Base-by-base conservation (phyloP, 306 rosid genomes). In the Biancaea sappan region DNA sequence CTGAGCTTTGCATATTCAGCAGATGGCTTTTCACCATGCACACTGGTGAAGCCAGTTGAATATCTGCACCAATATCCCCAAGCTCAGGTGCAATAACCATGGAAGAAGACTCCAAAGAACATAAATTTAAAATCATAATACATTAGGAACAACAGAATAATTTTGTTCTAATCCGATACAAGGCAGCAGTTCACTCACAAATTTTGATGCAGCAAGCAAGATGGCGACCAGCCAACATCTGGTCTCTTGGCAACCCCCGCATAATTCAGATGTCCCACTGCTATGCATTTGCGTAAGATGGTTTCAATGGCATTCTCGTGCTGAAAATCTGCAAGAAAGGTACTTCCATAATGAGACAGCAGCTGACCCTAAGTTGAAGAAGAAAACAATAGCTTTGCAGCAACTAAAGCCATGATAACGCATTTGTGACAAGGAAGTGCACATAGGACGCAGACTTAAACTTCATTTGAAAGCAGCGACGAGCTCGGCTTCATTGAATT, bases 21-120 rank as follows among this genome's bases (percentile, higher is more conserved):
- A 26, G 97, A 84, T n/a, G 99, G 95, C 19, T 84, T 79, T 74
- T 87, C 99, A 50, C 97, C 97, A 26, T 94, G 99, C 80, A 94
- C 96, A 16, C 93, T 94, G 43, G 96, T 87, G 85, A 84, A 93
- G 61, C 96, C 87, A 5, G 96, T 84, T 22, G 97, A 92, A 77
- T 84, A 87, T 59, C 99, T 91, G 88, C 82, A 46, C 26, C 77
- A 77, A 34, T 35, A 84, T 74, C 79, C 68, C 61, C 81, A 44
- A 52, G 44, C 38, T 24, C 46, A 71, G 37, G 48, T 41, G 18
- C 69, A 15, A 68, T 10, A 70, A 48, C 35, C 31, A 31, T 29
- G n/a, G 38, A 69, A 57, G 24, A 77, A 77, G 35, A 66, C 51
- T 57, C 72, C 48, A 31, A 66, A 10, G 53, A 43, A 83, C 26